Base-by-base conservation (phyloP, 345 rosid species). In the Gossypium arboreum region DNA sequence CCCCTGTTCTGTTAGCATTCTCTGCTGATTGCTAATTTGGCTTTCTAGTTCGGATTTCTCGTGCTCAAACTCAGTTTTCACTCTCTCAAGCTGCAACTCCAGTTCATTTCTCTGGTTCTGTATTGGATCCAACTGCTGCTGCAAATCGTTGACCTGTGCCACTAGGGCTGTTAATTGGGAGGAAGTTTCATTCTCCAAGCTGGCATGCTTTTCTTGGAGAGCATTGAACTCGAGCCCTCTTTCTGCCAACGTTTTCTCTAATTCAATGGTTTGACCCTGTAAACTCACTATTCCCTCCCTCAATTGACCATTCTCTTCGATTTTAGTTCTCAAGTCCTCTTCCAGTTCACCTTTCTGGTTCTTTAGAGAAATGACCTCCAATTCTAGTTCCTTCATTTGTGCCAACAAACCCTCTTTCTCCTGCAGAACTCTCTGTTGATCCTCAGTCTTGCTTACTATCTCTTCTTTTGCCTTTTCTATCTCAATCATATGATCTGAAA, bases 71-170 rank as follows among this genome's bases (percentile, higher is more conserved):
- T 82, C 80, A 39, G 71, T 61, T 76, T 77, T 88, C 81, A 83
- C 92, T 75, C 80, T 78, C 70, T 86, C 90, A 0, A 86, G 85
- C 71, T 85, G 87, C 63, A 79, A 71, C 77, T 82, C 82, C 63
- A 84, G 71, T 62, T 85, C 78, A 13, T 58, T 81, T 79, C 76
- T 89, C 78, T 86, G 81, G 25, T 47, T 73, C 78, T 69, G 85
- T 64, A 87, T 78, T 27, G 84, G 80, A 73, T 85, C 86, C 78
- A 86, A 73, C 75, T 89, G 92, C 78, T 72, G 84, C 67, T 84
- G 83, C 81, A 88, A 84, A 81, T 65, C 68, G 52, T 78, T 73
- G 56, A 81, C 78, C 79, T 83, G 85, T 52, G 59, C 80, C 73
- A 79, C 73, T 76, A 92, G 71, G 67, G 85, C 78, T 65, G 70